A percentile compares a stretch with the other conserved stretches of the same genome.
Conservation (phyloP, 1,284 basidiomycete species). For the Cutaneotrichosporon mucoides region DNA sequence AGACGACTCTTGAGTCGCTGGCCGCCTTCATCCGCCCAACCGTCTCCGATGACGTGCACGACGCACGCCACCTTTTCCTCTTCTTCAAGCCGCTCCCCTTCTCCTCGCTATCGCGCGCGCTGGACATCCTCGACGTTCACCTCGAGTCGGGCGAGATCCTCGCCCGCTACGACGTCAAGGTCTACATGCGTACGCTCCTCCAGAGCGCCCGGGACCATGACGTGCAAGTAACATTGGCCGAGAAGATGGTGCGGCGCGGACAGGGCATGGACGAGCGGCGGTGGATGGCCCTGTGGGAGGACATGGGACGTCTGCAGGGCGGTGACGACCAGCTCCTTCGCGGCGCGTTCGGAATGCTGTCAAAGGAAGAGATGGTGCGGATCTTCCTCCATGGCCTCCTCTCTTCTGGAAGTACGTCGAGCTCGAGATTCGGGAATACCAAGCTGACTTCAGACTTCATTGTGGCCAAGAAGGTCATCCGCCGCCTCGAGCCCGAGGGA, state of each 20-base stretch:
- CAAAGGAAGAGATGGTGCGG: constrained; percentile 63
- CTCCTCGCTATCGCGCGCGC: constrained; percentile 67
- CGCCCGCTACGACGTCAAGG: constrained; percentile 75
- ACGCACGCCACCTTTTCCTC: constrained; percentile 68
- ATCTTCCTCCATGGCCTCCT: constrained; percentile 81
- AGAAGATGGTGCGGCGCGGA: constrained; percentile 72
- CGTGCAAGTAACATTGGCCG: constrained; percentile 80
- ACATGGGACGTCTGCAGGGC: constrained; percentile 75
- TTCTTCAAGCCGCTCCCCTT: constrained; percentile 75
- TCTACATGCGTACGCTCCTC: constrained; percentile 76
- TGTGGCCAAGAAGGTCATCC: constrained; percentile 66
- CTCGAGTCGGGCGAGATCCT: constrained; percentile 89
- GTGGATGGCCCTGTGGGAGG: constrained; percentile 79
- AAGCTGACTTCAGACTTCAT: constrained; percentile 61
- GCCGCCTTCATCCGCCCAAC: constrained; percentile 73
- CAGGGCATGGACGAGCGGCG: constrained; percentile 57
- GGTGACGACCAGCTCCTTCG: constrained; percentile 57
- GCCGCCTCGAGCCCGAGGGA: constrained; percentile 55
- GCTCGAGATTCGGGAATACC: not conserved
- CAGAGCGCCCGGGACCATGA: constrained; percentile 62
- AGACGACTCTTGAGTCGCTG: constrained; percentile 73
- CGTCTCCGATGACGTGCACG: constrained; percentile 56
- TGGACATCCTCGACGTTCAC: constrained; percentile 88
- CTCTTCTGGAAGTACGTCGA: constrained; percentile 73
- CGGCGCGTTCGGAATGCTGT: constrained; percentile 74